Base-by-base conservation (phyloP, 2,329 filamentous ascomycete species). In the Pochonia chlamydosporia region DNA sequence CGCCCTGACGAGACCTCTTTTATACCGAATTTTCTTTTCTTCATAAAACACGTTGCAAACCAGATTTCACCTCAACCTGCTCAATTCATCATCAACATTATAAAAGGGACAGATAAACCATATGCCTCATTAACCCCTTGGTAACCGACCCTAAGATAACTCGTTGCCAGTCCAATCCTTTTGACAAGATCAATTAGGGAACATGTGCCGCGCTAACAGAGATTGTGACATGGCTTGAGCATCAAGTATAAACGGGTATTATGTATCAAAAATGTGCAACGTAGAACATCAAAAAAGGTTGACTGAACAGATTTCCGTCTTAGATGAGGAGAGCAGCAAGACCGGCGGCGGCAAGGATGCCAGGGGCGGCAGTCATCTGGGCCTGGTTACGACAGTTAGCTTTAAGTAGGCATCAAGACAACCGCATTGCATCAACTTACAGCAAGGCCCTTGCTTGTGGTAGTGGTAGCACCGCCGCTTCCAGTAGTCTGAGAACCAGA, bases 251-350 rank as follows among this genome's bases (percentile, higher is more conserved):
- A 59, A 59, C 55, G 63, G 64, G 64, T 69, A 67, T 69, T 70
- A 65, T 68, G 60, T 67, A 65, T 61, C 60, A 66, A 65, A 63
- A 59, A 68, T 68, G 64, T 67, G 64, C 61, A 63, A 59, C 56
- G 54, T 62, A 49, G n/a, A 55, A 51, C 46, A 55, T 57, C 51
- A 57, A 59, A 53, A 55, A 46, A 35, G 5, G 18, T 54, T 48
- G 52, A 45, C 40, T 16, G 35, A 30, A 43, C 42, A 31, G 21
- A 48, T 48, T 47, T 47, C 24, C 52, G 53, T 24, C 21, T 71
- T 73, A 78, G 49, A 78, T 67, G 49, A 78, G 62, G 50, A 75
- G 56, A 51, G 66, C 71, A 35, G 71, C 74, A 40, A 78, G 49
- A 58, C 74, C 75, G 18, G 72, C 74, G 20, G 70, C 74, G 44